phyloP scores from a whole-genome alignment of 2,329 filamentous ascomycete genomes.

The Colletotrichum horii region DNA sequence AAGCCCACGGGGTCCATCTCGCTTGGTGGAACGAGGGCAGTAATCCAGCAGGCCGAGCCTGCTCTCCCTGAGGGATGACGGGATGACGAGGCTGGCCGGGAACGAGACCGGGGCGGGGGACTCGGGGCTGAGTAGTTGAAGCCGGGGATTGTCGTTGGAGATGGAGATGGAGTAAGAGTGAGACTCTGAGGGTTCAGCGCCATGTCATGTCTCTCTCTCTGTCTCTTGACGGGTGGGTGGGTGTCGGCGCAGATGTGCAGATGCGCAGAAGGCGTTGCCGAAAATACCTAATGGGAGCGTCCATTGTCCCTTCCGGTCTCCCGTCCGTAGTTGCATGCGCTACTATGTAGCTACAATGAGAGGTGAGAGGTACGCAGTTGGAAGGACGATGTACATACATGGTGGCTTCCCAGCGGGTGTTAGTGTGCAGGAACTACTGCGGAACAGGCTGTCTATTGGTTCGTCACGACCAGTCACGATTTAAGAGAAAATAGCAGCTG shows the following conservation, averaged over 20 bases:
- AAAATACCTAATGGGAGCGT: background rate
- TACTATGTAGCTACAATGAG: background rate
- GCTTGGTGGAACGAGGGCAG: background rate
- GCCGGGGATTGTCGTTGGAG: background rate
- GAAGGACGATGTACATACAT: background rate
- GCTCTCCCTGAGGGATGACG: background rate
- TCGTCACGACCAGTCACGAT: background rate
- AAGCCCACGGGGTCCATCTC: background rate
- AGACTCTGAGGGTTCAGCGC: constrained; percentile 13
- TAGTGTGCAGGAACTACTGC: background rate
- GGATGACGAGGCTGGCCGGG: constrained; percentile 3
- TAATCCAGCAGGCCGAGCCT: background rate
- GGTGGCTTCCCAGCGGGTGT: background rate
- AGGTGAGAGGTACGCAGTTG: background rate
- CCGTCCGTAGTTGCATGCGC: background rate
- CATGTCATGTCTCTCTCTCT: background rate
- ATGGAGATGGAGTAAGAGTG: background rate
- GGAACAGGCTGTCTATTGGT: background rate
- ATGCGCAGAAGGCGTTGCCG: constrained; percentile 3
- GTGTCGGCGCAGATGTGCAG: background rate
- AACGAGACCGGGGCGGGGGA: background rate
- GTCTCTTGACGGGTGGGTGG: background rate
- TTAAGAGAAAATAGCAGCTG: background rate
- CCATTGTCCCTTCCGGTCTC: background rate
- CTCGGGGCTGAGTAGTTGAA: background rate